These are phyloP conservation scores for Trichoderma harzianum DNA, from an alignment of 2,329 filamentous ascomycete species.

Conservation along the genomic window DNA sequence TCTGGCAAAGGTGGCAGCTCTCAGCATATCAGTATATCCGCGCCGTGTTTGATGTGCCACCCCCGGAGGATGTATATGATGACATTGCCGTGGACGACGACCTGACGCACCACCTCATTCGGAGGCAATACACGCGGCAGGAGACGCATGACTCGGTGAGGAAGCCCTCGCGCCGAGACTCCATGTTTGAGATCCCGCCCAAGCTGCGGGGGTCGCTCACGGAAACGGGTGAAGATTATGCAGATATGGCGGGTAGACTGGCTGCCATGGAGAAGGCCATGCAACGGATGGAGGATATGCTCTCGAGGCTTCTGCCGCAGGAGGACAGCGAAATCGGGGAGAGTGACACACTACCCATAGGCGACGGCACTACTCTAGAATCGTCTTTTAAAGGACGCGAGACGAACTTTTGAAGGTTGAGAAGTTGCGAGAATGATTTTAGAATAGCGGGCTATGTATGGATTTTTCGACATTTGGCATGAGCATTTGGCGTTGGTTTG, in stretches of 20 bases:
- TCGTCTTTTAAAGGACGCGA: slow-evolving; percentile 28
- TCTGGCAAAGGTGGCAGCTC: slow-evolving; percentile 67
- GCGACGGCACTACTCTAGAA: slow-evolving; percentile 30
- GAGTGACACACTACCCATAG: not conserved
- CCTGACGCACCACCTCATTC: slow-evolving; percentile 55
- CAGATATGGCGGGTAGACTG: slow-evolving; percentile 44
- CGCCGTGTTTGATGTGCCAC: slow-evolving; percentile 68
- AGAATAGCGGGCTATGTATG: not conserved
- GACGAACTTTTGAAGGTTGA: not conserved
- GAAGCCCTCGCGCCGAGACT: slow-evolving; percentile 49
- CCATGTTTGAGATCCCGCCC: slow-evolving; percentile 49
- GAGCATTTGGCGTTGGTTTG: not conserved
- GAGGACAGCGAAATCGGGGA: slow-evolving; percentile 7
- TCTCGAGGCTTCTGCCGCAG: slow-evolving; percentile 37
- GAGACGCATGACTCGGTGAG: slow-evolving; percentile 27
- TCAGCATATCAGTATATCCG: slow-evolving; percentile 69
- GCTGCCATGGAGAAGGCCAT: slow-evolving; percentile 50
- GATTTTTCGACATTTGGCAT: not conserved
- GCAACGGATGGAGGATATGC: slow-evolving; percentile 46
- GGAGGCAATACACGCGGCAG: slow-evolving; percentile 52
- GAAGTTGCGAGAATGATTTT: not conserved
- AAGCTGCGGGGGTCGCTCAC: slow-evolving; percentile 50
- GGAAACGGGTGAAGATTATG: slow-evolving; percentile 42
- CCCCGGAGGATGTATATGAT: slow-evolving; percentile 57
- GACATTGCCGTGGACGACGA: slow-evolving; percentile 59